Evolutionary conservation across 176 grass and related monocot species (phyloP).

Genomic region (maize (Zea mays)): DNA sequence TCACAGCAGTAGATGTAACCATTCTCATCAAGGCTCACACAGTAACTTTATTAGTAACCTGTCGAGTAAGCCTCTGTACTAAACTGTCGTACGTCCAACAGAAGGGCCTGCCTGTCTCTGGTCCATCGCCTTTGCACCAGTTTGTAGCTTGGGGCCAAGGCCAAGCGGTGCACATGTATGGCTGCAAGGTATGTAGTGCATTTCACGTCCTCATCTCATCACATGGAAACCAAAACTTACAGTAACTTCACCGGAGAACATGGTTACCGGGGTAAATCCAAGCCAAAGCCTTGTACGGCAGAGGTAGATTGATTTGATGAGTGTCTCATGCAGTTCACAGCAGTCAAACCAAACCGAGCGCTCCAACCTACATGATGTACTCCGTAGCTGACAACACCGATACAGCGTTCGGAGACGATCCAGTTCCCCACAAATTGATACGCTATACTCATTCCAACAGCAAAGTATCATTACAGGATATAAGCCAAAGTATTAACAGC

Average conservation of each 20-base stretch:
- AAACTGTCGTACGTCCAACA: neutral
- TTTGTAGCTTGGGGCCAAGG: constrained; percentile 16
- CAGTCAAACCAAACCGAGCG: neutral
- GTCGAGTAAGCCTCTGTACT: neutral
- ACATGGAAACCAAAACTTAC: neutral
- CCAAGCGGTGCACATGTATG: neutral
- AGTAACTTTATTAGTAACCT: neutral
- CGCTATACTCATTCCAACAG: neutral
- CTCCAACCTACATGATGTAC: neutral
- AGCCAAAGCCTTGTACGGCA: neutral
- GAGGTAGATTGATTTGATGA: neutral
- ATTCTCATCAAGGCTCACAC: neutral
- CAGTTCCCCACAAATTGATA: neutral
- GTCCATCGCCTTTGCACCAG: neutral
- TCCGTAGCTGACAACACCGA: neutral
- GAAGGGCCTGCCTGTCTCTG: constrained; percentile 28
- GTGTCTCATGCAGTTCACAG: neutral
- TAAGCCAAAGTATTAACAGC: neutral
- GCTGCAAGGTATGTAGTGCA: neutral
- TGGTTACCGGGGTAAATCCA: neutral
- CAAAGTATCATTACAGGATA: neutral
- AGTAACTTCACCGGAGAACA: neutral
- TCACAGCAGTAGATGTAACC: neutral
- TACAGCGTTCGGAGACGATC: neutral
- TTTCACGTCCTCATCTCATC: neutral